Evolutionary conservation across 148 eudicot species (phyloP), one percentile per base, ranked within the genome.

Genomic region (Limonium bicolor): DNA sequence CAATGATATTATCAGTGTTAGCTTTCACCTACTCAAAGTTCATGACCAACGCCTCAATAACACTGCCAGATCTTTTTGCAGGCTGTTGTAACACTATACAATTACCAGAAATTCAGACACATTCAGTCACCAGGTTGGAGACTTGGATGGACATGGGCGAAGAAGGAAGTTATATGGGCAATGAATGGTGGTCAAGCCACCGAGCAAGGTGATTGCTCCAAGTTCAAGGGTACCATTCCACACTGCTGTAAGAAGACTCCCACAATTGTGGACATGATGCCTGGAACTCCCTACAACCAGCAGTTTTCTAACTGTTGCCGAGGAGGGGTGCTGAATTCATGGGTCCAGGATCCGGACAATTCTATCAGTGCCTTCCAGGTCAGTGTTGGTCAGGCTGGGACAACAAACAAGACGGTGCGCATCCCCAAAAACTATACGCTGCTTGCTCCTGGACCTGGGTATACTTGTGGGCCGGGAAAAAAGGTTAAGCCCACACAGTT

Each of bases 131-230:
- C 87, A 0, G 82, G 87, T 11, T 79, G 87, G 87, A 63, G 53
- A 40, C 30, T 75, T 21, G 76, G 75, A 32, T 79, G 87, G 87
- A 71, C 78, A 5, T 79, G 82, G 82, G 76, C 76, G 0, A 68
- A 65, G 45, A 71, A 79, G 37, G 87, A 79, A 45, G 56, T 79
- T 27, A 79, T 79, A 46, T 79, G 87, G 87, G 37, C 30, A 50
- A 61, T 63, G 61, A 24, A 54, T 41, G 82, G 87, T 35, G 56
- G 65, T 43, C 87, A 79, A 58, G 55, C 87, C 24, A 75, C 76
- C 1, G 82, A 79, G 8, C 87, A 79, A 65, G 87, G 87, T 1
- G 82, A 79, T 45, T 79, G 87, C 33, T 74, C 87, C 4, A 66
- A 41, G 28, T 79, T 48, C 56, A 79, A 79, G 57, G 69, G 62